phyloP scores from a whole-genome alignment of 73 alveolate species.

The Paramecium sexaurelia region DNA sequence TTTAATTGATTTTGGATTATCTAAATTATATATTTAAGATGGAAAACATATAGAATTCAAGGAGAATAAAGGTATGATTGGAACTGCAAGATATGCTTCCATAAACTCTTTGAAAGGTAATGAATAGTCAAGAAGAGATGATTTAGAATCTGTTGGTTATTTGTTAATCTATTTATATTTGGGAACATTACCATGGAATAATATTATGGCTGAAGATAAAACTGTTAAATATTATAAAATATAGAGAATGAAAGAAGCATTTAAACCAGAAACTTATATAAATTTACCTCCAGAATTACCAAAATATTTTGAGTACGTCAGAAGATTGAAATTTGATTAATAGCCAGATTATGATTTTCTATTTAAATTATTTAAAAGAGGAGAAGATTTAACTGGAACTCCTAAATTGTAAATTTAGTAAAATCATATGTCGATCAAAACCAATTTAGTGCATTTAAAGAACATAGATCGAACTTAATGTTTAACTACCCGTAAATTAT shows the following conservation, averaged over 20 bases:
- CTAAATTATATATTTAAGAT: slow-evolving; percentile 85
- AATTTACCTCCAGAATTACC: slow-evolving; percentile 80
- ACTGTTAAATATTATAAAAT: slow-evolving; percentile 79
- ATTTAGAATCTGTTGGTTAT: slow-evolving; percentile 78
- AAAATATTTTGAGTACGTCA: slow-evolving; percentile 72
- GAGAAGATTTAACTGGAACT: not conserved
- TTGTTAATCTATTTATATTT: slow-evolving; percentile 71
- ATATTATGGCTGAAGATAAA: slow-evolving; percentile 77
- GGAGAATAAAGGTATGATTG: slow-evolving; percentile 71
- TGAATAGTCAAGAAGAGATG: slow-evolving; percentile 82
- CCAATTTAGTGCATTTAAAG: not conserved
- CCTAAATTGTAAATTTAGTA: not conserved
- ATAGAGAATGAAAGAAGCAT: slow-evolving; percentile 71
- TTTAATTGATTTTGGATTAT: slow-evolving; percentile 92
- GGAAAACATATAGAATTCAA: slow-evolving; percentile 47
- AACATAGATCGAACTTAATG: not conserved
- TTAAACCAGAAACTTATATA: slow-evolving; percentile 74
- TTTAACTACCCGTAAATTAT: not conserved
- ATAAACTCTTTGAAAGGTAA: slow-evolving; percentile 77
- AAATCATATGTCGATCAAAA: not conserved
- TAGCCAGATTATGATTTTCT: slow-evolving; percentile 80
- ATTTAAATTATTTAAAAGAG: slow-evolving; percentile 71
- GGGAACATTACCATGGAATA: slow-evolving; percentile 73
- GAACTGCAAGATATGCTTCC: slow-evolving; percentile 84
- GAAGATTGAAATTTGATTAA: slow-evolving; percentile 73